phyloP scores from a whole-genome alignment of 805 yeast species.

The Cephaloascus albidus region DNA sequence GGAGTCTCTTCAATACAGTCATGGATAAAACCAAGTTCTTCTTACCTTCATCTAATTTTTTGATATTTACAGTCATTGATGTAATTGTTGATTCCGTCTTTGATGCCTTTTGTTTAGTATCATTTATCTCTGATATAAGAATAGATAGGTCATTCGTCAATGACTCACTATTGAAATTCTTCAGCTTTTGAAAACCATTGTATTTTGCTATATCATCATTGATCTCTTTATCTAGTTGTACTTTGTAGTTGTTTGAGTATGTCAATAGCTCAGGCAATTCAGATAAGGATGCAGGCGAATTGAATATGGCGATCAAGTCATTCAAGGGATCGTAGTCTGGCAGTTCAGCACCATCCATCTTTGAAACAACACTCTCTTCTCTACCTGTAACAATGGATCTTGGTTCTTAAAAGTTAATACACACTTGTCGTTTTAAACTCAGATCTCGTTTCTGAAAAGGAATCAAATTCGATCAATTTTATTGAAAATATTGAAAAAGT shows the following conservation, averaged over 20 bases:
- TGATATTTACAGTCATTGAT: conserved; percentile 67
- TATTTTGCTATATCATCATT: conserved; percentile 22
- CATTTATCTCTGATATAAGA: conserved; percentile 34
- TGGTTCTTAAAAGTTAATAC: too few species aligned
- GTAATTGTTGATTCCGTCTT: conserved; percentile 55
- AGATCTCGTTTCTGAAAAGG: too few species aligned
- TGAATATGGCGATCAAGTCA: conserved; percentile 43
- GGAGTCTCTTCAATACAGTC: conserved; percentile 79
- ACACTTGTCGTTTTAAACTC: too few species aligned
- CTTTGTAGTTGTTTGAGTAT: conserved; percentile 42
- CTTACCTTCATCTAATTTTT: conserved; percentile 72
- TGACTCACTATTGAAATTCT: conserved; percentile 9
- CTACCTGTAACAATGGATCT: too few species aligned
- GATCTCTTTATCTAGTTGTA: conserved; percentile 37
- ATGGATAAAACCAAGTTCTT: conserved; percentile 75
- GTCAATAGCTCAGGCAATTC: conserved; percentile 41
- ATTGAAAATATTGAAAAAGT: too few species aligned
- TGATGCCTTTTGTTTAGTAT: conserved; percentile 37
- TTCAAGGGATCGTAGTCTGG: conserved; percentile 41
- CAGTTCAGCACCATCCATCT: not conserved
- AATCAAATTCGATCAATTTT: too few species aligned
- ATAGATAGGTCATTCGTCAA: conserved; percentile 22
- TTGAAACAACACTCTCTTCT: too few species aligned
- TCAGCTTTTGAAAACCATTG: conserved; percentile 11
- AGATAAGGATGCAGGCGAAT: conserved; percentile 37